Conservation (phyloP, 805 yeast genomes). For the Candida peoriensis region DNA sequence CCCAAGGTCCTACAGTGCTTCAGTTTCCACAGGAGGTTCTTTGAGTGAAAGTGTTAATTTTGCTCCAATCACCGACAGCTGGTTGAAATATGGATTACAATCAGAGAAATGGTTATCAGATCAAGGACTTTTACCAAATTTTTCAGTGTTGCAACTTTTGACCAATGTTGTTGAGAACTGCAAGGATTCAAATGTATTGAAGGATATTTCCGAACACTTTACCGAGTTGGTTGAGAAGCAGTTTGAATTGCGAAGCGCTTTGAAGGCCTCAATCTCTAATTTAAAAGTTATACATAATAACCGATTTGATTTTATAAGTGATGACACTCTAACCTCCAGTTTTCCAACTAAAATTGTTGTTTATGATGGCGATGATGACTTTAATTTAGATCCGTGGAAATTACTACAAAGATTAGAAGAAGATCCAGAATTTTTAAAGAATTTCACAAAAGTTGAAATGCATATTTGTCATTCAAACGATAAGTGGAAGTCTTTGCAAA, state of each 20-base stretch:
- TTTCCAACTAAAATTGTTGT: conserved; percentile 53
- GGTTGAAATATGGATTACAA: conserved; percentile 47
- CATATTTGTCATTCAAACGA: conserved; percentile 50
- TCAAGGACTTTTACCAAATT: conserved; percentile 45
- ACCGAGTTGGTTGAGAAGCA: conserved; percentile 36
- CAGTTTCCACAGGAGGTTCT: conserved; percentile 49
- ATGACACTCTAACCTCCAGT: conserved; percentile 43
- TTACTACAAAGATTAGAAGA: conserved; percentile 20
- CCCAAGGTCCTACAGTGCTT: conserved; percentile 50
- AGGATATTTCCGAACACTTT: conserved; percentile 30
- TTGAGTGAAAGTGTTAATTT: conserved; percentile 52
- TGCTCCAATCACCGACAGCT: conserved; percentile 40
- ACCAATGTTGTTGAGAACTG: conserved; percentile 38
- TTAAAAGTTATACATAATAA: conserved; percentile 31
- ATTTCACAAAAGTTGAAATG: conserved; percentile 31
- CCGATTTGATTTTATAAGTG: conserved; percentile 43
- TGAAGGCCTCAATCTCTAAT: conserved; percentile 29
- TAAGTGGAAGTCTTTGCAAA: conserved; percentile 34
- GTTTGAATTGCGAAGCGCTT: conserved; percentile 32
- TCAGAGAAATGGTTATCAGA: conserved; percentile 47
- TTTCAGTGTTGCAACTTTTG: conserved; percentile 46
- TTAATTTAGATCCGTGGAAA: conserved; percentile 28
- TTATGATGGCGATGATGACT: conserved; percentile 26
- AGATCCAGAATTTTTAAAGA: conserved; percentile 8
- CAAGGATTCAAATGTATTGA: conserved; percentile 34